These are phyloP conservation scores for Aspergillus transmontanensis DNA, from an alignment of 2,329 filamentous ascomycete genomes.

Conservation along the genomic window DNA sequence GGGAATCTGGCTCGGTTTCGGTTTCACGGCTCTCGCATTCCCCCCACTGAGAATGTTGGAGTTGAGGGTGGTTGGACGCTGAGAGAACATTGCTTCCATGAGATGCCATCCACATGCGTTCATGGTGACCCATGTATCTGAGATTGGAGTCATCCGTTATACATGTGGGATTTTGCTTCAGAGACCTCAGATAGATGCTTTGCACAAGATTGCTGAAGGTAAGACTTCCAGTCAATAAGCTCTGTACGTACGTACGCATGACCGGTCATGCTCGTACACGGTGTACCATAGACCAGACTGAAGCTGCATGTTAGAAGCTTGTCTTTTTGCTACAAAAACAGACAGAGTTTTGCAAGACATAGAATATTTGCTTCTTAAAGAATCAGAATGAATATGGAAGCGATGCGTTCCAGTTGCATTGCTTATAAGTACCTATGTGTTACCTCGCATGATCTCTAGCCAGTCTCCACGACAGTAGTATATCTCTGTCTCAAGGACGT, in stretches of 20 bases:
- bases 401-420: background rate
- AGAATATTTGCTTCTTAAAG: background rate
- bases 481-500: no score
- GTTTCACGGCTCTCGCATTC: slow-evolving; percentile 39
- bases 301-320: background rate
- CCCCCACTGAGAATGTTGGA: slow-evolving; percentile 40
- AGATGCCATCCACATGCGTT: background rate
- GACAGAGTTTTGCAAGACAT: background rate
- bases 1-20: slow-evolving; percentile 40
- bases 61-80: slow-evolving; percentile 31
- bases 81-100: slow-evolving; percentile 11
- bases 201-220: background rate
- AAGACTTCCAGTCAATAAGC: background rate
- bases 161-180: background rate
- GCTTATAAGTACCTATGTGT: background rate
- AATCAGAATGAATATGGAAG: background rate
- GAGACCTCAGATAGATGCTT: background rate
- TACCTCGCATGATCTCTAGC: background rate
- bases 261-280: background rate
- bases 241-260: background rate
- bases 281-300: background rate
- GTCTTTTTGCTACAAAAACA: background rate
- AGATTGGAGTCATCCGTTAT: background rate
- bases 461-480: no score
- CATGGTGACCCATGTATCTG: background rate